These are phyloP conservation scores for Kurtzmaniella quercitrusa DNA, from an alignment of 1,139 yeast genomes.

Conservation along the genomic window DNA sequence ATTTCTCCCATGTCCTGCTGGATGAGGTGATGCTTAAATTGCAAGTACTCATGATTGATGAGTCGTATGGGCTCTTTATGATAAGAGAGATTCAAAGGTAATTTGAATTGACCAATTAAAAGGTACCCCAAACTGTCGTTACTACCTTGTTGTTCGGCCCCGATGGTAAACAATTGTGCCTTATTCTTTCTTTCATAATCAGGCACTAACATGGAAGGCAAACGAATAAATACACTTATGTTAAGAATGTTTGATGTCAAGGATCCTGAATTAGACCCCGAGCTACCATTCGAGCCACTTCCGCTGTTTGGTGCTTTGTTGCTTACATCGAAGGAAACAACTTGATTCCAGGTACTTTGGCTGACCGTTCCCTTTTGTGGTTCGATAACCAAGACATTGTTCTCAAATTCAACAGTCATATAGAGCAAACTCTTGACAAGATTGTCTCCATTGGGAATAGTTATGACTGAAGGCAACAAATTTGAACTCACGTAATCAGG, in stretches of 20 bases:
- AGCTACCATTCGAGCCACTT: constrained; percentile 8
- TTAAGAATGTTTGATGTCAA: constrained; percentile 45
- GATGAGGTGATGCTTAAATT: constrained; percentile 33
- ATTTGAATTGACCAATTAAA: constrained; percentile 39
- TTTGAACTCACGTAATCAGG: constrained; percentile 35
- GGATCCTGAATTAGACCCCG: not conserved
- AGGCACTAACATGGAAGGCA: constrained; percentile 65
- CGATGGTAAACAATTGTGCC: constrained; percentile 26
- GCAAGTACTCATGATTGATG: constrained; percentile 45
- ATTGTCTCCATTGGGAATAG: constrained; percentile 49
- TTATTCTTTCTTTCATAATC: constrained; percentile 30
- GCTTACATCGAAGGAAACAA: constrained; percentile 88
- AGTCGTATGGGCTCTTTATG: constrained; percentile 37
- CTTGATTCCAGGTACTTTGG: constrained; percentile 69
- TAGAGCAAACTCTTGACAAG: constrained; percentile 57
- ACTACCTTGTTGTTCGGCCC: not conserved
- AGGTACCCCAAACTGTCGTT: constrained; percentile 32
- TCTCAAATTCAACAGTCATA: constrained; percentile 73
- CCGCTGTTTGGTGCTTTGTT: not conserved
- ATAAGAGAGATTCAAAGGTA: constrained; percentile 39
- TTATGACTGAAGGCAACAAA: constrained; percentile 63
- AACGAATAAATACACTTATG: constrained; percentile 70
- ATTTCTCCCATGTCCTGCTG: constrained; percentile 45
- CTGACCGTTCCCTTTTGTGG: constrained; percentile 66
- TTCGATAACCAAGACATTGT: constrained; percentile 78